These are phyloP conservation scores for Babesia caballi DNA, from an alignment of 169 alveolate genomes.

Conservation along the genomic window DNA sequence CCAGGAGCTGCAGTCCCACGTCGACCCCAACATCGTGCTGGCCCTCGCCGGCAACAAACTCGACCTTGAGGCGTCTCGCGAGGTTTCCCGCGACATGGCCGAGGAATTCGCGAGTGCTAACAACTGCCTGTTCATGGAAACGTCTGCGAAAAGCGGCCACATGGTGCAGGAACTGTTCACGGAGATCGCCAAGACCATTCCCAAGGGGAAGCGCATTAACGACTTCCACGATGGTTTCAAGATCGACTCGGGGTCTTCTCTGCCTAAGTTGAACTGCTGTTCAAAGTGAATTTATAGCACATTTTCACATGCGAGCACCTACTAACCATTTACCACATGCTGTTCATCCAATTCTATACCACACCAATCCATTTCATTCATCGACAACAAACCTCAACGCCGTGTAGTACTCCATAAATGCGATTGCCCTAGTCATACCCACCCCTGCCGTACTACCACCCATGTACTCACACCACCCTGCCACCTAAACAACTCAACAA, in stretches of 20 bases:
- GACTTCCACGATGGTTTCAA: slow-evolving; percentile 64
- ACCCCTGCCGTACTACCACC: too few species aligned
- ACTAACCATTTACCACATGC: neutral
- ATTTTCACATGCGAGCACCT: neutral
- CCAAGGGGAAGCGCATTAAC: slow-evolving; percentile 56
- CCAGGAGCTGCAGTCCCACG: slow-evolving; percentile 79
- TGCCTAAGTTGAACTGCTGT: slow-evolving; percentile 26
- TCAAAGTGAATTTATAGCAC: neutral
- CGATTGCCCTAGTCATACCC: too few species aligned
- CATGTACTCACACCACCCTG: too few species aligned
- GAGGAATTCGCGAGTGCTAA: slow-evolving; percentile 85
- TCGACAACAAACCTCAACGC: too few species aligned
- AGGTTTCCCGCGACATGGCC: slow-evolving; percentile 82
- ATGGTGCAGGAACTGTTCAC: slow-evolving; percentile 85
- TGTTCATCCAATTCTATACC: too few species aligned
- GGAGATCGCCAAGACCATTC: slow-evolving; percentile 70
- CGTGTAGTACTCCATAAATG: too few species aligned
- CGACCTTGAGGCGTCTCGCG: slow-evolving; percentile 82
- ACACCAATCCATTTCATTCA: too few species aligned
- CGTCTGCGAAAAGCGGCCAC: slow-evolving; percentile 89
- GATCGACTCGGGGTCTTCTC: slow-evolving; percentile 23
- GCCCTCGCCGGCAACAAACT: slow-evolving; percentile 88
- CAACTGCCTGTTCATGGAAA: slow-evolving; percentile 84
- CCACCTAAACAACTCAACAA: too few species aligned
- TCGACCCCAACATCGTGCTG: slow-evolving; percentile 77